Evolutionary conservation across 371 early-diverging fungal species (phyloP).

Genomic region (Chytridiales sp.): DNA sequence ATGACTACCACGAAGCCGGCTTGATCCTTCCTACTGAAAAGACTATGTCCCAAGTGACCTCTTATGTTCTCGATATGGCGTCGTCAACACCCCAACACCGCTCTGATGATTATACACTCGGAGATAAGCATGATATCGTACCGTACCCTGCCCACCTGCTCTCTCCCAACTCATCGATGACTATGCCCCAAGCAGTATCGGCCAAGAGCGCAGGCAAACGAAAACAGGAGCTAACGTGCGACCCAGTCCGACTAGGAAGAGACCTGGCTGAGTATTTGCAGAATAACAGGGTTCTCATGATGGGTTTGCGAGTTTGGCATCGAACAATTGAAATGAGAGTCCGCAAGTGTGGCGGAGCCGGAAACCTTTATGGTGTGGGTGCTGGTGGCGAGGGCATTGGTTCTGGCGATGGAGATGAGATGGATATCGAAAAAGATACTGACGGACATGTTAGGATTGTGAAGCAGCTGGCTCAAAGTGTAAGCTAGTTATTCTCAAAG

Average conservation of each 20-base stretch:
- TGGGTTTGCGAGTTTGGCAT: conserved; percentile 32
- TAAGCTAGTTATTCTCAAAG: neutral
- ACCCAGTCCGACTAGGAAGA: conserved; percentile 29
- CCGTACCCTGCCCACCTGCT: neutral
- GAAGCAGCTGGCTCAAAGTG: conserved; percentile 9
- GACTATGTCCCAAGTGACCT: conserved; percentile 40
- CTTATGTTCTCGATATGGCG: conserved; percentile 33
- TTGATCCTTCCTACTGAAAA: conserved; percentile 51
- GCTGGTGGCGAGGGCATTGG: neutral
- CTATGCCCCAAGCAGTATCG: neutral
- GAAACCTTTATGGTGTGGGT: conserved; percentile 1
- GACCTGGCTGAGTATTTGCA: conserved; percentile 24
- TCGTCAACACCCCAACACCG: conserved; percentile 4
- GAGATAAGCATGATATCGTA: neutral
- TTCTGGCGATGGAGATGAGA: no score
- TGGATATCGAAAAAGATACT: neutral
- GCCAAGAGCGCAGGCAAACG: neutral
- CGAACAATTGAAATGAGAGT: conserved; percentile 26
- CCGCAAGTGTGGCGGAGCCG: conserved; percentile 4
- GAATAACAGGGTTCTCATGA: conserved; percentile 24
- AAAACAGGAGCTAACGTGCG: no score
- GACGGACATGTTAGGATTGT: conserved; percentile 9
- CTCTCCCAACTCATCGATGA: neutral
- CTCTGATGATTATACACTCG: neutral
- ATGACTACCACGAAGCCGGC: conserved; percentile 47